A percentile compares a stretch with the other conserved stretches of the same genome.
phyloP scores from a whole-genome alignment of 78 protist genomes.

The Isochrysis galbana region DNA sequence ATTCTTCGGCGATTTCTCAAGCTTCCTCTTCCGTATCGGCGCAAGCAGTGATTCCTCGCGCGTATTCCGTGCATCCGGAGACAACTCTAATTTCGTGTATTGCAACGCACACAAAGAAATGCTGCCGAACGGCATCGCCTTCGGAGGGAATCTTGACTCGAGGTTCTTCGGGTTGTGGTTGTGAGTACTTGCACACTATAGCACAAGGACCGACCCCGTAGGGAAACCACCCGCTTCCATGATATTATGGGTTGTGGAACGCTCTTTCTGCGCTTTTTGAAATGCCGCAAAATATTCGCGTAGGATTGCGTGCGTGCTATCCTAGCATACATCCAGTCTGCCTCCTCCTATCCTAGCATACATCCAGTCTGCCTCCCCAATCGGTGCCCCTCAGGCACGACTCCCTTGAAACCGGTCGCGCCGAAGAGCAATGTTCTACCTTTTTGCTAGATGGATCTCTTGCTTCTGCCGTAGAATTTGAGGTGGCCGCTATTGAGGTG shows the following conservation, averaged over 20 bases:
- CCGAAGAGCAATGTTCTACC: background rate
- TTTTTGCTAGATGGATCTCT: background rate
- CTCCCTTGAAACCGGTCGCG: background rate
- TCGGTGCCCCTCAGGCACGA: background rate
- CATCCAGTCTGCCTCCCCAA: background rate
- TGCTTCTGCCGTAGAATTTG: background rate
- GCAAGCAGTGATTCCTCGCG: background rate
- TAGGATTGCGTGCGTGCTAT: background rate
- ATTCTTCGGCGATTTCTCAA: background rate
- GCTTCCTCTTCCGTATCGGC: background rate
- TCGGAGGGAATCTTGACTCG: background rate
- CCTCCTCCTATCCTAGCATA: background rate
- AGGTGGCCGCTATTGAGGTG: background rate
- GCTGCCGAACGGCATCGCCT: conserved; percentile 9
- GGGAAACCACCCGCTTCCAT: background rate
- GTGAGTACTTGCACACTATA: background rate
- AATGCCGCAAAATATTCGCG: background rate
- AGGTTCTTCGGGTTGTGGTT: background rate
- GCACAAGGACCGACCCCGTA: no score
- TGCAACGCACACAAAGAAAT: background rate
- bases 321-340: background rate
- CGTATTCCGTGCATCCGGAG: background rate
- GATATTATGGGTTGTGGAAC: background rate
- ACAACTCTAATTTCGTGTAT: background rate
- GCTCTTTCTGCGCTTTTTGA: background rate